These are phyloP conservation scores for Sporothrix mexicana DNA, from an alignment of 2,329 filamentous ascomycete species.

Conservation along the genomic window DNA sequence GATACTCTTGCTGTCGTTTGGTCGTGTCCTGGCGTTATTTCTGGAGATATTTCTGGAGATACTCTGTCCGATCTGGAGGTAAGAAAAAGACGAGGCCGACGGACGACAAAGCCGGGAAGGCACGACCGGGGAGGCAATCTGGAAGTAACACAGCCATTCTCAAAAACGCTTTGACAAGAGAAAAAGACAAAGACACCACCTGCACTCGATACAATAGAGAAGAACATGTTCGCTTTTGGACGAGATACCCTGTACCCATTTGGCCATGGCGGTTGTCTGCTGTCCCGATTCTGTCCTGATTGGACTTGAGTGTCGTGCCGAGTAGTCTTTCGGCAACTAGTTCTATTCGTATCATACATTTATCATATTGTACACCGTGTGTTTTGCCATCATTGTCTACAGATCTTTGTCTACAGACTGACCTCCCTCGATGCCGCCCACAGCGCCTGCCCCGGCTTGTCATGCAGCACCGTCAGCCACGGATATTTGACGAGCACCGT, in stretches of 20 bases:
- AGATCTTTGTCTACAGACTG: too few relatives aligned
- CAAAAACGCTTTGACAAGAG: too few relatives aligned
- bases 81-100: background rate
- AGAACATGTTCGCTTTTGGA: too few relatives aligned
- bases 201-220: too few relatives aligned
- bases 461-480: slow-evolving; percentile 13
- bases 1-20: background rate
- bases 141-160: background rate
- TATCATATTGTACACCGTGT: too few relatives aligned
- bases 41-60: slow-evolving; percentile 5
- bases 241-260: too few relatives aligned
- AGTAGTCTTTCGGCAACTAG: too few relatives aligned
- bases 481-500: background rate
- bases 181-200: too few relatives aligned
- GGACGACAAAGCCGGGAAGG: background rate
- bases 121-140: background rate
- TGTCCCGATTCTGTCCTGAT: too few relatives aligned
- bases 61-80: background rate
- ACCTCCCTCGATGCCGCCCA: slow-evolving; percentile 8
- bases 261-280: too few relatives aligned
- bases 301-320: too few relatives aligned
- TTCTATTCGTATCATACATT: background rate
- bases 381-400: too few relatives aligned
- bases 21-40: background rate
- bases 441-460: background rate